Percentiles rank a stretch among this genome's conserved stretches.
Conservation (phyloP, 2,329 filamentous ascomycete genomes). For the Periconia digitata region DNA sequence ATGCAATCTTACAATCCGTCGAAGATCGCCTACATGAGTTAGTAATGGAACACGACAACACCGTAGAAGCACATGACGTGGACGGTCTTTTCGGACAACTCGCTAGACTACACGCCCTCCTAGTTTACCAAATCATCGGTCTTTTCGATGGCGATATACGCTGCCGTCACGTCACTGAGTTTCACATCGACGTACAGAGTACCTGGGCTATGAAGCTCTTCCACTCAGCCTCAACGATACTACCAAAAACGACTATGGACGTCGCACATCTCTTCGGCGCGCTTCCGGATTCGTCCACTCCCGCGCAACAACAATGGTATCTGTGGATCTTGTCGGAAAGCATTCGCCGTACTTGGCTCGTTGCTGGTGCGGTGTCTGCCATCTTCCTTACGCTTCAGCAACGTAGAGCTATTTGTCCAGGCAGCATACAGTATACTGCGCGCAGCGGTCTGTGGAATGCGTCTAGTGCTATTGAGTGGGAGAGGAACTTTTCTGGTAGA, state of each 20-base stretch:
- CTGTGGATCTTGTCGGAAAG: constrained; percentile 16
- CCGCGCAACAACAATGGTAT: constrained; percentile 6
- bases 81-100: constrained; percentile 8
- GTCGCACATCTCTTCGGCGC: neutral
- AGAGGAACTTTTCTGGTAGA: constrained; percentile 1
- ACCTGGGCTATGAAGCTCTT: neutral
- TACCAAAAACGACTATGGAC: neutral
- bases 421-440: constrained; percentile 11
- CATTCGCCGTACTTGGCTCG: constrained; percentile 12
- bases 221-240: neutral
- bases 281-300: neutral
- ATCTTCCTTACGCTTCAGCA: constrained; percentile 8
- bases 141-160: constrained; percentile 56
- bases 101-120: constrained; percentile 43
- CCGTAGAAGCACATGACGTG: neutral
- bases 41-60: neutral
- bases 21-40: constrained; percentile 9
- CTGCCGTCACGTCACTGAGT: constrained; percentile 44
- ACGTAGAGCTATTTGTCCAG: constrained; percentile 10
- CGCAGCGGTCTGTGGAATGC: constrained; percentile 14
- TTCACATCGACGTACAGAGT: constrained; percentile 11
- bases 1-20: constrained; percentile 13
- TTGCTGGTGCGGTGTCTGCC: constrained; percentile 2
- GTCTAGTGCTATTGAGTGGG: constrained; percentile 4
- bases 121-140: constrained; percentile 54